Conservation (phyloP, 1,284 basidiomycete genomes). For the Testicularia cyperi region DNA sequence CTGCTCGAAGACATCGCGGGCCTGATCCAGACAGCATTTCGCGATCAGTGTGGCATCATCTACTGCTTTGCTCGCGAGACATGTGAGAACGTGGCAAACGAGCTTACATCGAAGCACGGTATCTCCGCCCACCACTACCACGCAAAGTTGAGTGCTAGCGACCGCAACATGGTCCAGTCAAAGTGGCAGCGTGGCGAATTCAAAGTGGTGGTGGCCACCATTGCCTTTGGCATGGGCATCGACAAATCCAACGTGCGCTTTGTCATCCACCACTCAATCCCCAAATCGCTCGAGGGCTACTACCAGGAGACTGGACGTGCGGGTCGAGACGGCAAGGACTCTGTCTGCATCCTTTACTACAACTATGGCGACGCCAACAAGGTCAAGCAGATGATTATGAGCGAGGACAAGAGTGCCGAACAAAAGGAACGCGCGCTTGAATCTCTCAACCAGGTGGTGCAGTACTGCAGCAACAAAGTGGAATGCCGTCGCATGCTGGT, state of each 20-base stretch:
- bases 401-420: constrained; percentile 63
- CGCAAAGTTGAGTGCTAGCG: constrained; percentile 71
- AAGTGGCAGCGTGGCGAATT: constrained; percentile 76
- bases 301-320: constrained; percentile 85
- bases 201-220: constrained; percentile 86
- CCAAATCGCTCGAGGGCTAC: constrained; percentile 71
- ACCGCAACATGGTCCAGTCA: constrained; percentile 70
- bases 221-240: constrained; percentile 91
- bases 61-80: constrained; percentile 75
- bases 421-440: constrained; percentile 68
- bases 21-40: constrained; percentile 71
- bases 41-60: constrained; percentile 76
- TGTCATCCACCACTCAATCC: constrained; percentile 75
- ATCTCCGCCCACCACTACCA: constrained; percentile 82
- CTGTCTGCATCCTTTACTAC: constrained; percentile 63
- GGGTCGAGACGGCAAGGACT: constrained; percentile 71
- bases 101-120: constrained; percentile 66
- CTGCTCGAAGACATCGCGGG: constrained; percentile 69
- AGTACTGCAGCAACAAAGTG: constrained; percentile 77
- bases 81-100: constrained; percentile 77
- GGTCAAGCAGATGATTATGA: constrained; percentile 66
- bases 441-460: constrained; percentile 67
- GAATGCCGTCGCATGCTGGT: constrained; percentile 86
- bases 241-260: constrained; percentile 82
- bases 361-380: constrained; percentile 65